Conservation (phyloP, 2,329 filamentous ascomycete species). For the Exophiala bonariae region DNA sequence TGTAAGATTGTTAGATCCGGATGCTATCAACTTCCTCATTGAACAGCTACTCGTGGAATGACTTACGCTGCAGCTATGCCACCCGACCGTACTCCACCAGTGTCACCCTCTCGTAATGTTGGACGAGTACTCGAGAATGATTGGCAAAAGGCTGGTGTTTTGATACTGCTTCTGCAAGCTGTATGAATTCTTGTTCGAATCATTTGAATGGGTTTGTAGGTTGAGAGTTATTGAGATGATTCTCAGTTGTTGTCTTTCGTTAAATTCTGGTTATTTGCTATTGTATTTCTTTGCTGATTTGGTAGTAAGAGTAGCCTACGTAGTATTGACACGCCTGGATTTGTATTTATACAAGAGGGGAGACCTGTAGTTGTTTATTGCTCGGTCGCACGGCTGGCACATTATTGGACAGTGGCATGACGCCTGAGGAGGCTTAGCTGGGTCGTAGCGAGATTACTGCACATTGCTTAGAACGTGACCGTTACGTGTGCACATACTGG, state of each 20-base stretch:
- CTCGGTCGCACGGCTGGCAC: too few relatives aligned
- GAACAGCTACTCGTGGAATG: background rate
- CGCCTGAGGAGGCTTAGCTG: too few relatives aligned
- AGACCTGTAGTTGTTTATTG: too few relatives aligned
- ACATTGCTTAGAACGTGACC: too few relatives aligned
- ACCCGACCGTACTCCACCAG: constrained; percentile 17
- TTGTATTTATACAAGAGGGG: too few relatives aligned
- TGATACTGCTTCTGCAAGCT: constrained; percentile 19
- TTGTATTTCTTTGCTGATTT: too few relatives aligned
- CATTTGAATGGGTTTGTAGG: constrained; percentile 12
- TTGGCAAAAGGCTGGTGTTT: constrained; percentile 24
- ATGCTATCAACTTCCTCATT: background rate
- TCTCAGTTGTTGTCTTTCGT: background rate
- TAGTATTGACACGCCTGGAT: too few relatives aligned
- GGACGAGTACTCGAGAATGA: constrained; percentile 17
- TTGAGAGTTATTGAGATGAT: background rate
- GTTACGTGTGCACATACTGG: too few relatives aligned
- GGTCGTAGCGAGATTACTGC: too few relatives aligned
- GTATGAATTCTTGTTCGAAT: constrained; percentile 22
- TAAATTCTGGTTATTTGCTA: background rate
- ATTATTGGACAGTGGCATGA: too few relatives aligned
- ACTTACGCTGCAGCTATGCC: constrained; percentile 20
- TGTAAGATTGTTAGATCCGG: constrained; percentile 3
- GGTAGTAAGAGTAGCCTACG: too few relatives aligned
- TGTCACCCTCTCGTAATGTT: constrained; percentile 18